Evolutionary conservation across 768 basidiomycete genomes (phyloP), one percentile per base, ranked within the genome.

Genomic region (Pholiota conissans): DNA sequence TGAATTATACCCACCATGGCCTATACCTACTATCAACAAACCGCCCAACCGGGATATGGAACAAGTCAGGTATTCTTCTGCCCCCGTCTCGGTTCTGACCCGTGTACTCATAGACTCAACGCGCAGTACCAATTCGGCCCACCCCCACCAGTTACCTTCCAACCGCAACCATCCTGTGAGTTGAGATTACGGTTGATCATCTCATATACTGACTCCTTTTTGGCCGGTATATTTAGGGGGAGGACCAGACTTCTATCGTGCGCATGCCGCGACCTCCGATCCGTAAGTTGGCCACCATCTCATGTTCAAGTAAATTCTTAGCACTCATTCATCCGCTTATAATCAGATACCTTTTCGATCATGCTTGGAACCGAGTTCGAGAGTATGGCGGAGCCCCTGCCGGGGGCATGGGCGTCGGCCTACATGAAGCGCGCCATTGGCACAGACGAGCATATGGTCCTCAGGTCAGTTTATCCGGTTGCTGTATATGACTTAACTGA

Each of bases 391-490:
- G 69, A 32, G 69, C 68, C 24, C 57, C 68, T 42, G 60, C 62
- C 26, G 67, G 66, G 30, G 73, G 69, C 6, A 63, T 75, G 61
- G 84, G 85, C 39, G 78, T 84, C 18, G 83, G 84, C 24, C 69
- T 78, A 20, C 70, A 84, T 57, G 87, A 90, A 65, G 89, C 90
- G 1, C 74, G 75, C 28, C 76, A 81, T 57, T 89, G 81, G 82
- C 87, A 91, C 69, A 76, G 78, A 50, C 81, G 82, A 20, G 83
- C 84, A 5, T 92, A 91, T 66, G 84, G 83, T 30, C 82, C 82
- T 48, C 60, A 82, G 57, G 87, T 87, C 61, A 66, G 42, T 45
- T n/a, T 7, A 20, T 24, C 20, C 6, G 42, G 42, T 49, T 49
- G 42, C 35, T 16, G 39, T 39, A 48, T 51, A 39, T 30, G 35